Conservation (phyloP, 805 yeast genomes). For the Kazachstania kunashirensis region DNA sequence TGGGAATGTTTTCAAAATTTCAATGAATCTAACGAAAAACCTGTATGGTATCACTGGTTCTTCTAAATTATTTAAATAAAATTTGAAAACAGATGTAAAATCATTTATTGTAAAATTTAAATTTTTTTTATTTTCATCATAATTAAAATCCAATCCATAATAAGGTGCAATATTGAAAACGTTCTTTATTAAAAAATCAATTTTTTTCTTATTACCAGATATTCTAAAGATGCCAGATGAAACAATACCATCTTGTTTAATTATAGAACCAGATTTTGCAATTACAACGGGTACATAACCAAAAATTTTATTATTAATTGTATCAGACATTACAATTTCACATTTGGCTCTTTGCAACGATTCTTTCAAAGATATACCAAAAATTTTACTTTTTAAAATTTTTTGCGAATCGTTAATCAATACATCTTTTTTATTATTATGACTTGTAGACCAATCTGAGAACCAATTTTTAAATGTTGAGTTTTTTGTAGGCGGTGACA, state of each 20-base stretch:
- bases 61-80: slow-evolving; percentile 76
- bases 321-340: not conserved
- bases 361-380: not conserved
- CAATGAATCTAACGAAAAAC: slow-evolving; percentile 65
- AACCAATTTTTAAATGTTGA: not conserved
- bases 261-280: slow-evolving; percentile 83
- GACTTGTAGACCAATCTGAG: not conserved
- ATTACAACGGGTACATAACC: slow-evolving; percentile 68
- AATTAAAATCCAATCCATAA: slow-evolving; percentile 59
- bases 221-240: slow-evolving; percentile 88
- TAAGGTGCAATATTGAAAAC: slow-evolving; percentile 82
- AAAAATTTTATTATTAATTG: not conserved
- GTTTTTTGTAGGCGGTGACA: not conserved
- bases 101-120: slow-evolving; percentile 84
- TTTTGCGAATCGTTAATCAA: not conserved
- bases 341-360: slow-evolving; percentile 1
- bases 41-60: slow-evolving; percentile 82
- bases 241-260: slow-evolving; percentile 64
- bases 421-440: not conserved
- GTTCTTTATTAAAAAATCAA: slow-evolving; percentile 67
- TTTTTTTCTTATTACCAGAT: slow-evolving; percentile 80
- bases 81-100: slow-evolving; percentile 78
- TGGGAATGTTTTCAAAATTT: slow-evolving; percentile 43
- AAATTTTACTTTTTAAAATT: not conserved
- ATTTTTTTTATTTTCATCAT: slow-evolving; percentile 53